phyloP scores from a whole-genome alignment of 495 filamentous ascomycete species.

The Aspergillus cavernicola region DNA sequence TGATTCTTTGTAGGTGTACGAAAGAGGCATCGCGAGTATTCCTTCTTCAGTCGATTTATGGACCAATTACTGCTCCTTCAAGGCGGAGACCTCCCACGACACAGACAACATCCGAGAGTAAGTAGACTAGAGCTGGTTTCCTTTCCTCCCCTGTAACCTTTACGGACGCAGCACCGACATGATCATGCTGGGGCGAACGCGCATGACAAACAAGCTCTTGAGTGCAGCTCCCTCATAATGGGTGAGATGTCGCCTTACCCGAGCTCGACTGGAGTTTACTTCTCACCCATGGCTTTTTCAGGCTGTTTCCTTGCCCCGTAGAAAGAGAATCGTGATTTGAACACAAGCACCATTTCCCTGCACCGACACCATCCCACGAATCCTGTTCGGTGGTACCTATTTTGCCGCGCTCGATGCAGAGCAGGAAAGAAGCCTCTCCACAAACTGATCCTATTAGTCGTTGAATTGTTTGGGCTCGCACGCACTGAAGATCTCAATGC shows the following conservation, averaged over 20 bases:
- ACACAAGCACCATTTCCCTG: conserved; percentile 27
- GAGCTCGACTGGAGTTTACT: conserved; percentile 42
- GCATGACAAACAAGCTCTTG: conserved; percentile 29
- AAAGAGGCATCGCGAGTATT: conserved; percentile 91
- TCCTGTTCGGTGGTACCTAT: conserved; percentile 32
- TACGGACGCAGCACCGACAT: conserved; percentile 40
- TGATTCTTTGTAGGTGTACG: conserved; percentile 66
- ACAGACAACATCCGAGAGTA: conserved; percentile 98
- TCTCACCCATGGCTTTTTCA: conserved; percentile 57
- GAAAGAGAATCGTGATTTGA: conserved; percentile 19
- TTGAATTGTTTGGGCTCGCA: conserved; percentile 40
- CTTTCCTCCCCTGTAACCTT: conserved; percentile 35
- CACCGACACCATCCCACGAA: conserved; percentile 26
- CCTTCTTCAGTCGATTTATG: conserved; percentile 91
- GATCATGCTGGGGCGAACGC: conserved; percentile 28
- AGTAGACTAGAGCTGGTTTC: conserved; percentile 71
- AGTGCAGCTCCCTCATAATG: conserved; percentile 41
- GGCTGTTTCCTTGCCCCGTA: conserved; percentile 43
- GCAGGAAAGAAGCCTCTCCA: conserved; percentile 20
- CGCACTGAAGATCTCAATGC: conserved; percentile 36
- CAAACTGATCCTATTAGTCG: conserved; percentile 30
- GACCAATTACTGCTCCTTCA: conserved; percentile 96
- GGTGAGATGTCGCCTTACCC: conserved; percentile 53
- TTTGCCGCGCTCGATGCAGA: conserved; percentile 33
- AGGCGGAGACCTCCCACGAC: conserved; percentile 94